Evolutionary conservation across 768 basidiomycete genomes (phyloP).

Genomic region (Dentipellis fragilis): DNA sequence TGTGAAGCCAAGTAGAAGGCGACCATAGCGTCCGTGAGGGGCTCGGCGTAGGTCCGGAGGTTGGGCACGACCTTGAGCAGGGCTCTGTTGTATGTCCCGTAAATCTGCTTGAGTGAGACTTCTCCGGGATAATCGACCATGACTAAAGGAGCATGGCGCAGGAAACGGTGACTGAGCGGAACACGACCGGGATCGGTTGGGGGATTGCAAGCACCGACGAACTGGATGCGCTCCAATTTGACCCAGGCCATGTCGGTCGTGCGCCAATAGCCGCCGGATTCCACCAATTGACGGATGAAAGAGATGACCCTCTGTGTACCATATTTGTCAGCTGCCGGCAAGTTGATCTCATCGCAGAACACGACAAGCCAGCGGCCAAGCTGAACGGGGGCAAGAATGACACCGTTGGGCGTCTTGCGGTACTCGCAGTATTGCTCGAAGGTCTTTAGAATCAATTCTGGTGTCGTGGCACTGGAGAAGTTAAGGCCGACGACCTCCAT

Average conservation of each 20-base stretch:
- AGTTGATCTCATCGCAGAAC: conserved; percentile 99
- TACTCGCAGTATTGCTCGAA: conserved; percentile 99
- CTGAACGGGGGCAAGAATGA: conserved; percentile 85
- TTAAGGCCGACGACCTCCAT: conserved; percentile 99
- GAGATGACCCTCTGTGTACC: conserved; percentile 98
- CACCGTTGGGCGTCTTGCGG: conserved; percentile 96
- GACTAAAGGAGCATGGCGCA: conserved; percentile 92
- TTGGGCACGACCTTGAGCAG: conserved; percentile 93
- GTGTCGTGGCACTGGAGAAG: conserved; percentile 97
- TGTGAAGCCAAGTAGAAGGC: conserved; percentile 91
- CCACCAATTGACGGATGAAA: conserved; percentile 94
- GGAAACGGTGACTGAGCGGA: conserved; percentile 94
- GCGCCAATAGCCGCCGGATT: conserved; percentile 91
- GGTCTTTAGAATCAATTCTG: conserved; percentile 96
- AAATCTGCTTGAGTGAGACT: conserved; percentile 94
- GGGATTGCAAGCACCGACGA: conserved; percentile 98
- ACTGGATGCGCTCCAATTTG: conserved; percentile 95
- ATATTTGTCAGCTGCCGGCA: conserved; percentile 95
- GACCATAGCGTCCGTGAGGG: conserved; percentile 97
- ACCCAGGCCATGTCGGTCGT: conserved; percentile 95
- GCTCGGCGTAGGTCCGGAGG: conserved; percentile 84
- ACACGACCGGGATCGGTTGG: conserved; percentile 99
- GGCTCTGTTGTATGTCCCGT: conserved; percentile 95
- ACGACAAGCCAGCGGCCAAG: conserved; percentile 98
- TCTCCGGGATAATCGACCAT: conserved; percentile 99